A percentile compares a stretch with the other conserved stretches of the same genome.
These are phyloP conservation scores for Aureobasidium sp. DNA, from an alignment of 2,329 filamentous ascomycete species.

Conservation along the genomic window DNA sequence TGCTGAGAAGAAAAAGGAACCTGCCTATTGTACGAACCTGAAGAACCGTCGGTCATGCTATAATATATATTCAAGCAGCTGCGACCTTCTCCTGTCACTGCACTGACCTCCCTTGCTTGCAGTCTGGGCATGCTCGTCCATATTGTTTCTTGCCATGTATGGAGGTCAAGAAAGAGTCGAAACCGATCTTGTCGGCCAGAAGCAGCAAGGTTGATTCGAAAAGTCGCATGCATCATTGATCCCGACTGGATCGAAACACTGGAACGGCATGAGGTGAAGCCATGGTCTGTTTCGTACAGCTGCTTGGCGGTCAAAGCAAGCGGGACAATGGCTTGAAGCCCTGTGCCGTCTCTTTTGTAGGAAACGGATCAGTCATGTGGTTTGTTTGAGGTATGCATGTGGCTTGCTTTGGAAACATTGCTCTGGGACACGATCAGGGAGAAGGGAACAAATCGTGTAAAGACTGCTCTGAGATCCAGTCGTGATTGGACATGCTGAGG, in stretches of 20 bases:
- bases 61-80: constrained; percentile 1
- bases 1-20: neutral
- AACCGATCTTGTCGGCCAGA: neutral
- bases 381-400: constrained; percentile 8
- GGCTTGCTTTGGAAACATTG: constrained; percentile 7
- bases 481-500: neutral
- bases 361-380: neutral
- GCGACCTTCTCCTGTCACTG: neutral
- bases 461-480: neutral
- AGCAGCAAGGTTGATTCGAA: neutral
- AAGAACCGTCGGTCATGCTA: neutral
- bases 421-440: neutral
- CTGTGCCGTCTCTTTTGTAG: neutral
- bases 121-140: neutral
- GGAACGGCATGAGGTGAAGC: constrained; percentile 4
- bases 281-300: constrained; percentile 7
- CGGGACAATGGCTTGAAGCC: neutral
- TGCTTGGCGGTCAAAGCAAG: constrained; percentile 12
- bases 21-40: neutral
- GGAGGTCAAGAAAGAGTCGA: neutral
- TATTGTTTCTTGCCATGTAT: neutral
- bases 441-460: neutral
- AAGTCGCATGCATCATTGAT: neutral
- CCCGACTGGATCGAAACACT: constrained; percentile 4
- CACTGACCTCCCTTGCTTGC: constrained; percentile 11